These are phyloP conservation scores for Fusarium pilosicola DNA, from an alignment of 2,329 filamentous ascomycete genomes.

Conservation along the genomic window DNA sequence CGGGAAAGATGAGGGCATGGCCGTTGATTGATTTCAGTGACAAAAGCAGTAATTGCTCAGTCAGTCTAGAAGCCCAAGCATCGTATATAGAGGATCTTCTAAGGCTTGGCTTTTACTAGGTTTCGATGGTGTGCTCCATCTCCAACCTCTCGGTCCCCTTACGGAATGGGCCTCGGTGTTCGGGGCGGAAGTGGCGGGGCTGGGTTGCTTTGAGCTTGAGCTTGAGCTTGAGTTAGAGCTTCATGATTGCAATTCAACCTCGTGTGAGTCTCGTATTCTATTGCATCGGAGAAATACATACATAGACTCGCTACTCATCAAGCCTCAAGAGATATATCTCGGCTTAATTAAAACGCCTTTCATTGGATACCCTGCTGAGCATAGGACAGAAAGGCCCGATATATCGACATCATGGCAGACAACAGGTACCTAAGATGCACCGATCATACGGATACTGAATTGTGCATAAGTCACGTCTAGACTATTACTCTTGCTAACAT, in stretches of 20 bases:
- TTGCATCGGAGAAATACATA: not conserved
- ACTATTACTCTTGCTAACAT: slow-evolving; percentile 20
- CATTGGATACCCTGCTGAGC: not conserved
- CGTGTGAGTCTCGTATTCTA: not conserved
- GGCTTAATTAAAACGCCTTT: not conserved
- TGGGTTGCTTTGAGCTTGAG: slow-evolving; percentile 7
- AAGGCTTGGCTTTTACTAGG: slow-evolving; percentile 22
- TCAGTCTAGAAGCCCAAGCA: not conserved
- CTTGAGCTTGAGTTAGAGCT: not conserved
- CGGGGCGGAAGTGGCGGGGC: slow-evolving; percentile 27
- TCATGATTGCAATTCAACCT: slow-evolving; percentile 8
- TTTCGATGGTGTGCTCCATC: slow-evolving; percentile 31
- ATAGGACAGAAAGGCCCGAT: not conserved
- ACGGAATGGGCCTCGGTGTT: slow-evolving; percentile 25
- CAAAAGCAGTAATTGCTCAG: not conserved
- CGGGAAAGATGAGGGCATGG: not conserved
- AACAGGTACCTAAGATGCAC: slow-evolving; percentile 19
- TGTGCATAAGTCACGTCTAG: not conserved
- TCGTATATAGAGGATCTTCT: not conserved
- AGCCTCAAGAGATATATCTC: not conserved
- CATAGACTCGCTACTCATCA: not conserved
- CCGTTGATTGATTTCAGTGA: not conserved
- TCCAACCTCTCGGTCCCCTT: slow-evolving; percentile 24
- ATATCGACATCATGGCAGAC: slow-evolving; percentile 27
- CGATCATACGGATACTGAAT: not conserved